Base-by-base conservation (phyloP, 495 filamentous ascomycete species). In the Penicillium riverlandense region DNA sequence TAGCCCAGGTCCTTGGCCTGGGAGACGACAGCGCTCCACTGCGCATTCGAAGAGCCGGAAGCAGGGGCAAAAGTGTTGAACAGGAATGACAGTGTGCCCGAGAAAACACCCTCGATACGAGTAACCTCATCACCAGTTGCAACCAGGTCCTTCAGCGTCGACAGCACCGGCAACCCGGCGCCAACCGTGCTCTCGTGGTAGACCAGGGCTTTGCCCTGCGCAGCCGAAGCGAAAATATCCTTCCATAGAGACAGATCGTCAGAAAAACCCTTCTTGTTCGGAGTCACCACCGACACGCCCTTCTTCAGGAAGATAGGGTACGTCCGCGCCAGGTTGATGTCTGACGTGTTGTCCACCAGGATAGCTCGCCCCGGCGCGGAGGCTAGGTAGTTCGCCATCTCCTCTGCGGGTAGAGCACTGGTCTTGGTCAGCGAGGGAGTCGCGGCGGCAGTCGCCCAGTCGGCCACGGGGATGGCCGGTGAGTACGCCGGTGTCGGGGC, bases 251-350 rank as follows among this genome's bases (percentile, higher is more conserved):
- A 67, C 41, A 85, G 75, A 29, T 75, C 77, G 30, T 80, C 77
- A 3, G 86, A 91, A 66, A 98, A 97, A 5, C 85, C 91, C 65
- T 97, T 96, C 72, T 98, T 98, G 74, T 96, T 98, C 11, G 92
- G 90, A 0, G 92, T 97, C 29, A 96, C 89, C 60, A 97, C 78
- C 53, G 77, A 86, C 67, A 98, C 84, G 9, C 90, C 91, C 29
- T 77, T 71, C 44, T 72, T 70, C 45, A 98, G 76, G 61, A 91
- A 85, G 13, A 69, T 50, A 2, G 91, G 89, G 66, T 98, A 97
- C 11, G 73, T 59, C 44, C 81, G 70, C 2, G 91, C 92, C 8
- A 98, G 71, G 36, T 78, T 75, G 41, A 85, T 82, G 50, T 85
- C 87, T 59, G 85, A 90, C 44, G 92, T 97, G 70, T 96, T 96